Evolutionary conservation across 2,329 filamentous ascomycete genomes (phyloP).

Genomic region (Neonectria punicea): DNA sequence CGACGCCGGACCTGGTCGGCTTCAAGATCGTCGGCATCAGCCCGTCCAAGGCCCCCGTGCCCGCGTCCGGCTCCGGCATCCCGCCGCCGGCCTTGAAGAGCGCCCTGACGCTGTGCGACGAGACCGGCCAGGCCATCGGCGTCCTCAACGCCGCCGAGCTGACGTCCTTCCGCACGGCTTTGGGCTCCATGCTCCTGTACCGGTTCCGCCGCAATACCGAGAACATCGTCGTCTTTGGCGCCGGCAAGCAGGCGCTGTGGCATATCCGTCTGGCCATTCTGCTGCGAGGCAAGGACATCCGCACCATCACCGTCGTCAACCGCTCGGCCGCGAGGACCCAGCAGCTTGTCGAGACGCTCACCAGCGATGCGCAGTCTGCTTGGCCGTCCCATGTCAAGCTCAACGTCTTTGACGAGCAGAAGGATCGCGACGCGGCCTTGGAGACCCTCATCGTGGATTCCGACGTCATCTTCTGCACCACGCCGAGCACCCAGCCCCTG

Average conservation of each 20-base stretch:
- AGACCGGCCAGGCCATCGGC: constrained; percentile 66
- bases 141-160: constrained; percentile 75
- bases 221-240: constrained; percentile 74
- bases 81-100: constrained; percentile 56
- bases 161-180: constrained; percentile 75
- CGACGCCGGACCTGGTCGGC: constrained; percentile 66
- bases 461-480: constrained; percentile 48
- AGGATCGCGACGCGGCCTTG: constrained; percentile 24
- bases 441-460: constrained; percentile 34
- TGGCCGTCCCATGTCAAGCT: constrained; percentile 34
- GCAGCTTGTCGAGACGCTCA: constrained; percentile 34
- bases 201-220: constrained; percentile 39
- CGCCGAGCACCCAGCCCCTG: constrained; percentile 43
- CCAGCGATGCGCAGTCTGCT: constrained; percentile 10
- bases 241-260: constrained; percentile 78
- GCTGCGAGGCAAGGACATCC: constrained; percentile 50
- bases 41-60: constrained; percentile 25
- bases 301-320: constrained; percentile 48
- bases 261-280: constrained; percentile 74
- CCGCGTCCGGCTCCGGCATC: constrained; percentile 14
- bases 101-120: constrained; percentile 68
- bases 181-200: constrained; percentile 71
- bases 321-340: constrained; percentile 40
- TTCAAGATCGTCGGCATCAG: constrained; percentile 68
- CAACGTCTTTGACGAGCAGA: constrained; percentile 20